Conservation (phyloP, 768 basidiomycete species). For the Kwoniella shandongensis region DNA sequence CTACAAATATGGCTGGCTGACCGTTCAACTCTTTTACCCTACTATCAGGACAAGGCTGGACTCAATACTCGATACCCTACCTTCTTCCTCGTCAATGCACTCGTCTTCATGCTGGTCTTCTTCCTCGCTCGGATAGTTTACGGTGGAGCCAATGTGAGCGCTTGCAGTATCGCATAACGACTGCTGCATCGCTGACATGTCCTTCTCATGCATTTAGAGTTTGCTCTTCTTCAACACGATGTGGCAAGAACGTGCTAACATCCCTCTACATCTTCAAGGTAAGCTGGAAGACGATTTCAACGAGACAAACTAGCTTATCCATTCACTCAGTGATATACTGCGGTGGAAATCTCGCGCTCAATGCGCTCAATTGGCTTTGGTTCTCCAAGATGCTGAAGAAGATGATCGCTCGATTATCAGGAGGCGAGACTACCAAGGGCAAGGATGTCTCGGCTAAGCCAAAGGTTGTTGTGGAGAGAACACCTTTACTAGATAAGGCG, state of each 20-base stretch:
- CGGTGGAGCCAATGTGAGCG: slow-evolving; percentile 58
- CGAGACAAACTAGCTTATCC: background rate
- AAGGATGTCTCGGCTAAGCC: background rate
- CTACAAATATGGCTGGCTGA: slow-evolving; percentile 58
- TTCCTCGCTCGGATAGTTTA: slow-evolving; percentile 70
- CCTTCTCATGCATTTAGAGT: slow-evolving; percentile 57
- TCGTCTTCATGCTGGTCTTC: slow-evolving; percentile 67
- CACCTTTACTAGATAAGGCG: slow-evolving; percentile 7
- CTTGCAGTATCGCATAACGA: slow-evolving; percentile 16
- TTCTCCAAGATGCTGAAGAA: slow-evolving; percentile 48
- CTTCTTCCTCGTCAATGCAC: slow-evolving; percentile 70
- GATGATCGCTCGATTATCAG: slow-evolving; percentile 33
- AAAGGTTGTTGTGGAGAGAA: slow-evolving; percentile 7
- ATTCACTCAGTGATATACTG: slow-evolving; percentile 58
- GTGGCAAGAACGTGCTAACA: slow-evolving; percentile 59
- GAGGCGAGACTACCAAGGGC: slow-evolving; percentile 12
- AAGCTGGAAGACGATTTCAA: background rate
- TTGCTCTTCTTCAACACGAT: slow-evolving; percentile 67
- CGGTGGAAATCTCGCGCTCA: slow-evolving; percentile 65
- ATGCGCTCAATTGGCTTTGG: slow-evolving; percentile 66
- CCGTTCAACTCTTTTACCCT: background rate
- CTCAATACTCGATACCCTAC: slow-evolving; percentile 71
- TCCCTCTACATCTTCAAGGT: slow-evolving; percentile 55
- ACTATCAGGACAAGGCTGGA: slow-evolving; percentile 43
- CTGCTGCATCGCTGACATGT: background rate